Percentiles rank a stretch among this genome's conserved stretches.
Evolutionary conservation across 306 rosid genomes (phyloP).

Genomic region (Canavalia ensiformis): DNA sequence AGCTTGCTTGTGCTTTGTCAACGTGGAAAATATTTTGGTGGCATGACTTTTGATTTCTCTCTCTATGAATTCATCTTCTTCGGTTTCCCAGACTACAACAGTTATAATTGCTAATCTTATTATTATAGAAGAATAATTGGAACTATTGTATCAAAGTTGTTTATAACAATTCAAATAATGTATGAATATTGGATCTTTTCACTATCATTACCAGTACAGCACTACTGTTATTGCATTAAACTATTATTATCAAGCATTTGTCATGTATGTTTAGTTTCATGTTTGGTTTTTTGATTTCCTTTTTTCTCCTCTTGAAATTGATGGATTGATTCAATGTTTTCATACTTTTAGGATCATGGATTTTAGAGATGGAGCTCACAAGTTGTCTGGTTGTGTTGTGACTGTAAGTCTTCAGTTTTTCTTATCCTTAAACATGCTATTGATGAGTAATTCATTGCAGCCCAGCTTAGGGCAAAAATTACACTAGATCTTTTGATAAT

Average conservation of each 20-base stretch:
- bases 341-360: slow-evolving; percentile 46
- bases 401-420: slow-evolving; percentile 45
- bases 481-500: background rate
- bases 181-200: too few relatives aligned
- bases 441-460: background rate
- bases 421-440: background rate
- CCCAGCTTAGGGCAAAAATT: background rate
- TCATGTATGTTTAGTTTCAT: background rate
- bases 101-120: background rate
- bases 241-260: background rate
- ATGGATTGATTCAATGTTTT: slow-evolving; percentile 24
- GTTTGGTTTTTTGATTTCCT: background rate
- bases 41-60: background rate
- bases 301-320: background rate
- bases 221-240: background rate
- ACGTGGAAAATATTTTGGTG: slow-evolving; percentile 20
- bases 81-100: background rate
- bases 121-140: background rate
- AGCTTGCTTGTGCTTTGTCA: background rate
- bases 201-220: background rate
- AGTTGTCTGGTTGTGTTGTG: slow-evolving; percentile 30
- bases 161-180: too few relatives aligned
- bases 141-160: too few relatives aligned
- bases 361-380: slow-evolving; percentile 35
- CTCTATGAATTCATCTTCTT: slow-evolving; percentile 21